Evolutionary conservation across 75 land plant genomes (phyloP).

Genomic region (Selaginella tamariscina): DNA sequence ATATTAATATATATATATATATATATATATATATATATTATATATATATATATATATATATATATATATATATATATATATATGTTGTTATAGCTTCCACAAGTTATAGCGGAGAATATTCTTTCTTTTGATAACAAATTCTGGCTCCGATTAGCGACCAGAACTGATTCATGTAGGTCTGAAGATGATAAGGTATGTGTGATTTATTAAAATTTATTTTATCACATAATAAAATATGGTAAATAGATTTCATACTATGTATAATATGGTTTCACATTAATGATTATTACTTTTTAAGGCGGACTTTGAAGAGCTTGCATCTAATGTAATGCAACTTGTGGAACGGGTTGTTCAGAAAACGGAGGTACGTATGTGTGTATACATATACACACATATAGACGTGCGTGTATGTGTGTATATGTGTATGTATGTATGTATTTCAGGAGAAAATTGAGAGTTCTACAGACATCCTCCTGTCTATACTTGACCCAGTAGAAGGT

Average conservation of each 20-base stretch:
- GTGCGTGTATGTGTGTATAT: background rate
- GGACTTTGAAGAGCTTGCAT: conserved; percentile 77
- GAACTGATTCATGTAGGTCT: conserved; percentile 69
- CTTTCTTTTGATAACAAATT: conserved; percentile 71
- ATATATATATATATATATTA: background rate
- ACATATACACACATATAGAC: background rate
- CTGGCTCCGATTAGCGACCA: conserved; percentile 87
- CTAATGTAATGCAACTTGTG: conserved; percentile 59
- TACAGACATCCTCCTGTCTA: conserved; percentile 71
- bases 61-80: background rate
- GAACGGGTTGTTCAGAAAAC: conserved; percentile 71
- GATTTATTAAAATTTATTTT: background rate
- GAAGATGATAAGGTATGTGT: conserved; percentile 78
- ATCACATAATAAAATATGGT: background rate
- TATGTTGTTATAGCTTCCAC: conserved; percentile 46
- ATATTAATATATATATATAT: background rate
- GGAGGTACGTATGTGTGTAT: conserved; percentile 25
- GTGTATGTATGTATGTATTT: conserved; percentile 6
- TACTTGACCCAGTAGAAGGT: conserved; percentile 47
- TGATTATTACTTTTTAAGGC: too few species aligned
- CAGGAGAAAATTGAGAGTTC: conserved; percentile 89
- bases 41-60: background rate
- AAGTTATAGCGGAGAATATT: conserved; percentile 77
- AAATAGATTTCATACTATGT: too few species aligned
- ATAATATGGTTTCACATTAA: too few species aligned